Evolutionary conservation across 352 stramenopile species (phyloP).

Genomic region (Phytophthora cryptogea): DNA sequence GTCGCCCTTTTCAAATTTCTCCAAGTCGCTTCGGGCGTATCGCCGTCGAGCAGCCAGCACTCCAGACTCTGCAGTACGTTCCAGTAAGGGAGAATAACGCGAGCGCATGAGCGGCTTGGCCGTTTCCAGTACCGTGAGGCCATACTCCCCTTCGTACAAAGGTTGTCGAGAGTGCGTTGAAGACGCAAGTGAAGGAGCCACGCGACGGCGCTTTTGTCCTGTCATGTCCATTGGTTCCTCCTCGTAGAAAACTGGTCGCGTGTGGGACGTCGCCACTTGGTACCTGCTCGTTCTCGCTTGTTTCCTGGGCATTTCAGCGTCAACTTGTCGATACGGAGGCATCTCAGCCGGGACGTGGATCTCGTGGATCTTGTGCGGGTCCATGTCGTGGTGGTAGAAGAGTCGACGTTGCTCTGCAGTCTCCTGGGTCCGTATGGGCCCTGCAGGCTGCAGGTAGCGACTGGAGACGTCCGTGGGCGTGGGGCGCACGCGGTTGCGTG

Average conservation of each 20-base stretch:
- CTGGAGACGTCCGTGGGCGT: slow-evolving; percentile 5
- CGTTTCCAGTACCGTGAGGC: slow-evolving; percentile 18
- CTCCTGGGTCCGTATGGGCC: not conserved
- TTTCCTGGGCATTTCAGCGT: slow-evolving; percentile 11
- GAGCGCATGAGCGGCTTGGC: slow-evolving; percentile 11
- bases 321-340: not conserved
- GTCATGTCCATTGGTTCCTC: slow-evolving; percentile 4
- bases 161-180: not conserved
- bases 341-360: slow-evolving; percentile 18
- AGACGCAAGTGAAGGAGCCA: slow-evolving; percentile 5
- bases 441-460: not conserved
- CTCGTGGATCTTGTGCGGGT: slow-evolving; percentile 24
- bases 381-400: slow-evolving; percentile 17
- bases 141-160: slow-evolving; percentile 23
- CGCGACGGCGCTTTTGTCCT: slow-evolving; percentile 19
- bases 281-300: slow-evolving; percentile 7
- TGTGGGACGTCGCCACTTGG: not conserved
- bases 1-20: not conserved
- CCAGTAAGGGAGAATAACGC: not conserved
- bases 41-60: slow-evolving; percentile 1
- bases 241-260: slow-evolving; percentile 7
- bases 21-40: slow-evolving; percentile 7
- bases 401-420: slow-evolving; percentile 10
- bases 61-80: not conserved
- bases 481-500: slow-evolving; percentile 4